A percentile compares a stretch with the other conserved stretches of the same genome.
phyloP scores from a whole-genome alignment of 2,329 filamentous ascomycete genomes.

The Geosmithia morbida region DNA sequence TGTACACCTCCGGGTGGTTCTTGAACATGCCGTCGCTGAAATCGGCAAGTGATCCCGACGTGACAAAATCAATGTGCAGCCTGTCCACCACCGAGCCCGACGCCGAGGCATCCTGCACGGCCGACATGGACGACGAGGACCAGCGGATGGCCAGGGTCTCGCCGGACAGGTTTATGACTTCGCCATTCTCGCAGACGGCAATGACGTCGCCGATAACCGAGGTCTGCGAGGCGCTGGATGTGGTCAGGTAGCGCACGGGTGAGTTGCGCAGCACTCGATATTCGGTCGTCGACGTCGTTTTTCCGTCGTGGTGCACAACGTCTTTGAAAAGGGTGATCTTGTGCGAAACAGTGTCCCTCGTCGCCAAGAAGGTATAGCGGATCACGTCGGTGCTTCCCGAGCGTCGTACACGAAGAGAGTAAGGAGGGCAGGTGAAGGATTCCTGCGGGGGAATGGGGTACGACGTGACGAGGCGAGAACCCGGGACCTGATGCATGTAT shows the following conservation, averaged over 20 bases:
- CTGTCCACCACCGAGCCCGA: slow-evolving; percentile 10
- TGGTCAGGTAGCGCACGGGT: slow-evolving; percentile 18
- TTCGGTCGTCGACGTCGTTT: slow-evolving; percentile 34
- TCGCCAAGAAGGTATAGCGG: slow-evolving; percentile 48
- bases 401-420: slow-evolving; percentile 39
- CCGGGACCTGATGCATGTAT: slow-evolving; percentile 32
- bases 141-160: slow-evolving; percentile 25
- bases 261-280: slow-evolving; percentile 26
- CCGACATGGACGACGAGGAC: slow-evolving; percentile 17
- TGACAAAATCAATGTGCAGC: slow-evolving; percentile 34
- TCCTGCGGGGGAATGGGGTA: slow-evolving; percentile 54
- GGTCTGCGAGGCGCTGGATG: slow-evolving; percentile 11
- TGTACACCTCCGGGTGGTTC: slow-evolving; percentile 35
- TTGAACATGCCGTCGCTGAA: slow-evolving; percentile 40
- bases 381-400: slow-evolving; percentile 30
- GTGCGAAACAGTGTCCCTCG: slow-evolving; percentile 27
- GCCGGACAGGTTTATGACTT: slow-evolving; percentile 44
- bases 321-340: slow-evolving; percentile 48
- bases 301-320: slow-evolving; percentile 31
- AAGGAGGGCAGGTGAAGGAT: slow-evolving; percentile 46
- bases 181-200: slow-evolving; percentile 44
- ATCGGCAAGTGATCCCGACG: slow-evolving; percentile 29
- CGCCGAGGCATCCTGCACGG: slow-evolving; percentile 19
- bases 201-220: slow-evolving; percentile 26
- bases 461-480: slow-evolving; percentile 47